Evolutionary conservation across 352 stramenopile genomes (phyloP).

Genomic region (Globisporangium mamillatum): DNA sequence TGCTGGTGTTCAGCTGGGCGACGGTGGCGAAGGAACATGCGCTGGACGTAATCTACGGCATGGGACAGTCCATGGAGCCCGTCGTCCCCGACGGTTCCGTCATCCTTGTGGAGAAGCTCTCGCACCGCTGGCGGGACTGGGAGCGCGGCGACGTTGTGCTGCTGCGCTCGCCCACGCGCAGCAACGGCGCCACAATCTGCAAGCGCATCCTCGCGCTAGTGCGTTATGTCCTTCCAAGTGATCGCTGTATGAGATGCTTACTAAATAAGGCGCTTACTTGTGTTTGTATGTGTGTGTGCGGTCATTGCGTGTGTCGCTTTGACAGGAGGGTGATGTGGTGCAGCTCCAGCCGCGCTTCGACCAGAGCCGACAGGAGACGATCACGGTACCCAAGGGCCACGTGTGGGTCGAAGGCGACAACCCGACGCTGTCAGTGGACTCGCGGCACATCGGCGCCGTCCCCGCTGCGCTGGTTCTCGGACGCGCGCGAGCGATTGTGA

Average conservation of each 20-base stretch:
- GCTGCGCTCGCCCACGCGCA: slow-evolving; percentile 72
- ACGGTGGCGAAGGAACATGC: slow-evolving; percentile 61
- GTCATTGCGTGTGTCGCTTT: neutral
- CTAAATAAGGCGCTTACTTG: neutral
- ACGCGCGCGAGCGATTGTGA: slow-evolving; percentile 61
- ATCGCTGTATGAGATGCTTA: neutral
- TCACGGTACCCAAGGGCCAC: slow-evolving; percentile 90
- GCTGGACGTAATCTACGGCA: slow-evolving; percentile 80
- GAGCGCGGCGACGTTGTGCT: slow-evolving; percentile 82
- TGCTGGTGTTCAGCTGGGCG: slow-evolving; percentile 62
- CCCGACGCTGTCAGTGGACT: slow-evolving; percentile 91
- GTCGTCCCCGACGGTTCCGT: slow-evolving; percentile 79
- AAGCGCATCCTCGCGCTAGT: slow-evolving; percentile 88
- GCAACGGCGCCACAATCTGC: slow-evolving; percentile 70
- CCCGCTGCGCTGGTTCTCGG: slow-evolving; percentile 86
- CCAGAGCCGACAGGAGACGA: slow-evolving; percentile 44
- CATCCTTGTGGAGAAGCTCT: slow-evolving; percentile 79
- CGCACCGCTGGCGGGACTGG: slow-evolving; percentile 58
- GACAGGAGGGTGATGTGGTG: slow-evolving; percentile 77
- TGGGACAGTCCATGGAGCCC: slow-evolving; percentile 83
- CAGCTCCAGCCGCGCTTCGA: slow-evolving; percentile 76
- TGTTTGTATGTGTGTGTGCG: neutral
- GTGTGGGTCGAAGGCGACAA: slow-evolving; percentile 98
- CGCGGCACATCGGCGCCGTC: slow-evolving; percentile 91
- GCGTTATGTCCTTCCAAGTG: slow-evolving; percentile 7